Evolutionary conservation across 2,329 filamentous ascomycete species (phyloP).

Genomic region (Epichloe festucae): DNA sequence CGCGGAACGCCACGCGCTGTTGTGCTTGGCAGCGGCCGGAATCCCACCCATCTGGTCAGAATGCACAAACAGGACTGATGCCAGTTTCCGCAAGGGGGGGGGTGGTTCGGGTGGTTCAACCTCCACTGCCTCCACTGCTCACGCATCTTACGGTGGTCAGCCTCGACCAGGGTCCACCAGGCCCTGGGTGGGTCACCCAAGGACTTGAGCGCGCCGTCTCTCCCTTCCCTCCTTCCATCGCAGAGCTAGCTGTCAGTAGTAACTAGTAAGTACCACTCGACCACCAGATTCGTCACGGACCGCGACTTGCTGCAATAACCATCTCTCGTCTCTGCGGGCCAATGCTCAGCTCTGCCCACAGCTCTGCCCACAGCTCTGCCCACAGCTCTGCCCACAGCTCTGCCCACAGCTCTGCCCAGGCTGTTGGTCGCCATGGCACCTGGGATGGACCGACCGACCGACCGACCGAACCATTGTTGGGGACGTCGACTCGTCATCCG

Average conservation of each 20-base stretch:
- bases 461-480: no score
- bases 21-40: neutral
- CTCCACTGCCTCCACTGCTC: constrained; percentile 6
- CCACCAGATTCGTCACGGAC: constrained; percentile 4
- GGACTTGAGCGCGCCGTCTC: constrained; percentile 1
- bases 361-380: constrained; percentile 2
- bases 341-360: constrained; percentile 4
- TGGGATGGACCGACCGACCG: neutral
- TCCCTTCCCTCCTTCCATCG: neutral
- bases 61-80: no score
- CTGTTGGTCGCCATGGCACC: constrained; percentile 7
- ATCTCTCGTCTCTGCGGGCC: constrained; percentile 2
- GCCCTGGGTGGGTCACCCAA: neutral
- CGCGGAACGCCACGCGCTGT: constrained; percentile 2
- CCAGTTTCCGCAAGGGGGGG: no score
- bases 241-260: constrained; percentile 2
- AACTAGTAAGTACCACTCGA: neutral
- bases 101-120: neutral
- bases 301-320: neutral
- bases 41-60: no score
- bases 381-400: constrained; percentile 2
- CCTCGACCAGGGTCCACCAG: constrained; percentile 4
- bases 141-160: constrained; percentile 5
- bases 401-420: constrained; percentile 3
- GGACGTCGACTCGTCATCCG: constrained; percentile 4